Conservation (phyloP, 2,329 filamentous ascomycete species). For the Lachnellula occidentalis region DNA sequence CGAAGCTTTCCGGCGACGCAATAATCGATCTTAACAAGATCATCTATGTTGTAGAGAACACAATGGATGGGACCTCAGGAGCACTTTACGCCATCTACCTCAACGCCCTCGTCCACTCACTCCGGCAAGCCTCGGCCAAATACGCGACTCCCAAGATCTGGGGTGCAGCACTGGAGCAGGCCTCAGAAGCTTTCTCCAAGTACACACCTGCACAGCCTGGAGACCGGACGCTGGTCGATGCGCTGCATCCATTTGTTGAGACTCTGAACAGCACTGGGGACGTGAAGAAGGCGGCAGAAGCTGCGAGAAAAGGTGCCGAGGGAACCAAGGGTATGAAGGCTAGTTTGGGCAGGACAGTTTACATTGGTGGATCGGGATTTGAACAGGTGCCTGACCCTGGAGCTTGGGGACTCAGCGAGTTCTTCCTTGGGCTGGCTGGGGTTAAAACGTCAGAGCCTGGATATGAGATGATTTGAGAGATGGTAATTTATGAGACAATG, state of each 20-base stretch:
- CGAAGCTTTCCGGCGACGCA: conserved; percentile 48
- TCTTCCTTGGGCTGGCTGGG: conserved; percentile 71
- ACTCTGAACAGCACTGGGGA: conserved; percentile 60
- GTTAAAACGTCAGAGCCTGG: conserved; percentile 27
- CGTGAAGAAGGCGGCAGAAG: conserved; percentile 67
- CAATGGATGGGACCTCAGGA: conserved; percentile 72
- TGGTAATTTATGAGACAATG: not conserved
- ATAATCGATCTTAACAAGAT: conserved; percentile 55
- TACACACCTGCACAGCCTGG: conserved; percentile 89
- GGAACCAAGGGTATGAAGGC: conserved; percentile 90
- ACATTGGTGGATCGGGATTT: conserved; percentile 71
- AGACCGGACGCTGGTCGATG: conserved; percentile 87
- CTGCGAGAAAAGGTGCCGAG: conserved; percentile 70
- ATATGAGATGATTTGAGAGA: conserved; percentile 30
- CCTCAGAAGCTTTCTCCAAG: conserved; percentile 63
- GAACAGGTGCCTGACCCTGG: conserved; percentile 73
- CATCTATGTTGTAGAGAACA: conserved; percentile 58
- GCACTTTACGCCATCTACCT: conserved; percentile 73
- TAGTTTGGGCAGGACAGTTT: conserved; percentile 76
- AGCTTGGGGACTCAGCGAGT: conserved; percentile 67
- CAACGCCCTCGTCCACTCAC: conserved; percentile 57
- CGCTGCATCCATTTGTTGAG: conserved; percentile 80
- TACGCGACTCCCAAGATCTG: conserved; percentile 46
- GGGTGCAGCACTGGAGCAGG: conserved; percentile 61
- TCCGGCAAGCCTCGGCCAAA: conserved; percentile 22